Percentiles rank a stretch among this genome's conserved stretches.
Conservation (phyloP, 352 stramenopile species). For the Pythium grandisporangium region DNA sequence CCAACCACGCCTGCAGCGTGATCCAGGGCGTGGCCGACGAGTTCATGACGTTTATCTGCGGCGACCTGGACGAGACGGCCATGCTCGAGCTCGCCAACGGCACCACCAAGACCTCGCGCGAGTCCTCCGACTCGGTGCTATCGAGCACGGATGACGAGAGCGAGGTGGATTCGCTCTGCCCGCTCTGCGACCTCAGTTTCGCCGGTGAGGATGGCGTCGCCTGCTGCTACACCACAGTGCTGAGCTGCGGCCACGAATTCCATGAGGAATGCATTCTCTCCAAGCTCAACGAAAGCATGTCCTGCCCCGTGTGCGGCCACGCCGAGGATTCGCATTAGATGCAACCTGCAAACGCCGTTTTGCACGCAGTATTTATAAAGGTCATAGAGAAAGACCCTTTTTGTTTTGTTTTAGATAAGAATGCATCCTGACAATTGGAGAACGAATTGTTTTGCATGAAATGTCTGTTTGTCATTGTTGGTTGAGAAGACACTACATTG, state of each 20-base stretch:
- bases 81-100: conserved; percentile 10
- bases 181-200: conserved; percentile 3
- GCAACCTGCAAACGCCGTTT: too few species aligned
- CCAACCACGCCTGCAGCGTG: conserved; percentile 23
- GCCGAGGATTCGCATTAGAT: too few species aligned
- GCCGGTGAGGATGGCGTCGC: neutral
- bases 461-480: too few species aligned
- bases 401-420: conserved; percentile 2
- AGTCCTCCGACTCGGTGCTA: conserved; percentile 5
- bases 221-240: conserved; percentile 26
- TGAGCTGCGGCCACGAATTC: conserved; percentile 41
- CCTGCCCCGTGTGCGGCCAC: conserved; percentile 29
- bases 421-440: too few species aligned
- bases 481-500: too few species aligned
- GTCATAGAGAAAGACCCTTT: too few species aligned
- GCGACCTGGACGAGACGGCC: conserved; percentile 16
- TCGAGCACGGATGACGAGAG: conserved; percentile 12
- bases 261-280: conserved; percentile 51
- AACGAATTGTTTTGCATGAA: too few species aligned
- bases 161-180: conserved; percentile 5
- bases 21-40: conserved; percentile 14
- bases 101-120: neutral
- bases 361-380: too few species aligned
- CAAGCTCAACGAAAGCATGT: conserved; percentile 36
- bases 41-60: conserved; percentile 19